Base-by-base conservation (phyloP, 176 grass and related monocot species). In the Tuctoria greenei region DNA sequence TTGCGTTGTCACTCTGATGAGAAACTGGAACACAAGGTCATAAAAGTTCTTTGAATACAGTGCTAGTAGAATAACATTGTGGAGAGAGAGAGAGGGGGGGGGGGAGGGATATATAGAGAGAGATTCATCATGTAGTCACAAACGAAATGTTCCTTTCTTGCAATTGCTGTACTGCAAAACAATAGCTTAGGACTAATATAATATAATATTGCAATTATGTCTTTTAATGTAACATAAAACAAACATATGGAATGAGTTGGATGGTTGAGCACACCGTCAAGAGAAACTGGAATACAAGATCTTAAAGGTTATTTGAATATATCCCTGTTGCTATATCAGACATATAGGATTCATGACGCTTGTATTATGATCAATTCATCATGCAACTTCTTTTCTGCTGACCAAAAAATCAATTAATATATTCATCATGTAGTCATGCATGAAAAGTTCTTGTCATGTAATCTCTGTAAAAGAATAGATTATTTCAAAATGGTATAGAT, bases 231-330 rank as follows among this genome's bases (percentile, higher is more conserved):
- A 55, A 55, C 51, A 21, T 20, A 55, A 55, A 55, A n/a, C 20
- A 55, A 21, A 55, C 20, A 55, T 18, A 55, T 55, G 51, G 51
- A 50, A 55, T 55, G 20, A 55, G 20, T 17, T 51, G n/a, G n/a
- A n/a, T n/a, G n/a, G n/a, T n/a, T n/a, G n/a, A n/a, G n/a, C 16
- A 59, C 51, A 49, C 50, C 35, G 37, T 45, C 46, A 25, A 0
- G 3, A 44, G 4, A 60, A 39, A 64, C 4, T 17, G 14, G n/a
- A 64, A 75, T 76, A 28, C 8, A 28, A 44, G 38, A 20, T 37
- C 37, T 56, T n/a, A 47, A 69, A 86, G 23, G 42, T 38, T 45
- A 16, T 76, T 70, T 60, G 28, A 59, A 73, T 67, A 59, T 23
- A 0, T 15, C 66, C 4, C 20, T 21, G 43, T 8, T 63, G 36